Conservation (phyloP, 208 protist species). For the Wallacemonas rigidus region DNA sequence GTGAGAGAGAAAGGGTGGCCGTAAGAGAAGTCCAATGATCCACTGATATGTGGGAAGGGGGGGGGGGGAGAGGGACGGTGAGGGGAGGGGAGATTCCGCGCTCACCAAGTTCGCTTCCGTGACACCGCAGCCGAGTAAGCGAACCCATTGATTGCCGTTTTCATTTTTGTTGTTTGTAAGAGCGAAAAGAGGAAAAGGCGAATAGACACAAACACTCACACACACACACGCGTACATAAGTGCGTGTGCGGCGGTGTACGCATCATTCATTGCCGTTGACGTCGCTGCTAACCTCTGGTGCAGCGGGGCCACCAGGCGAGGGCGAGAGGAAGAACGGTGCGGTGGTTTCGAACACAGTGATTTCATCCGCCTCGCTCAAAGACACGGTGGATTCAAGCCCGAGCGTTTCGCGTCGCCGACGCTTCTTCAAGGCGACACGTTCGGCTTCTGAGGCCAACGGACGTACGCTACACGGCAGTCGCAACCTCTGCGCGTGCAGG, state of each 20-base stretch:
- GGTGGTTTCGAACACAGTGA: not conserved
- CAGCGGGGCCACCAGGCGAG: not conserved
- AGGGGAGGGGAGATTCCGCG: too few species aligned
- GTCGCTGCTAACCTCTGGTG: not conserved
- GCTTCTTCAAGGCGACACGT: conserved; percentile 54
- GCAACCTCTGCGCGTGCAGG: conserved; percentile 74
- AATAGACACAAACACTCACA: too few species aligned
- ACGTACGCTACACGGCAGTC: conserved; percentile 35
- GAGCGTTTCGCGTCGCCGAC: conserved; percentile 52
- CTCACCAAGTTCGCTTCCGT: too few species aligned
- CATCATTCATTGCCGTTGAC: not conserved
- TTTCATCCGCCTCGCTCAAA: not conserved
- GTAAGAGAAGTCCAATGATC: not conserved
- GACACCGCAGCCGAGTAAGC: too few species aligned
- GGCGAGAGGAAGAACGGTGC: not conserved
- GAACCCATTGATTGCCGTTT: too few species aligned
- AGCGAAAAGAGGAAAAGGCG: too few species aligned
- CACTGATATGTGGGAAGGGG: too few species aligned
- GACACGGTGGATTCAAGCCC: conserved; percentile 30
- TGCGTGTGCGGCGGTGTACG: not conserved
- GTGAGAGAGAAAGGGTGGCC: not conserved
- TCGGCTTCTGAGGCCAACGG: conserved; percentile 27
- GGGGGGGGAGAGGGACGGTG: too few species aligned
- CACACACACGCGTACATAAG: too few species aligned
- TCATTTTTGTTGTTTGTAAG: too few species aligned